Base-by-base conservation (phyloP, 176 grass and related monocot species). In the Raddia guianensis region DNA sequence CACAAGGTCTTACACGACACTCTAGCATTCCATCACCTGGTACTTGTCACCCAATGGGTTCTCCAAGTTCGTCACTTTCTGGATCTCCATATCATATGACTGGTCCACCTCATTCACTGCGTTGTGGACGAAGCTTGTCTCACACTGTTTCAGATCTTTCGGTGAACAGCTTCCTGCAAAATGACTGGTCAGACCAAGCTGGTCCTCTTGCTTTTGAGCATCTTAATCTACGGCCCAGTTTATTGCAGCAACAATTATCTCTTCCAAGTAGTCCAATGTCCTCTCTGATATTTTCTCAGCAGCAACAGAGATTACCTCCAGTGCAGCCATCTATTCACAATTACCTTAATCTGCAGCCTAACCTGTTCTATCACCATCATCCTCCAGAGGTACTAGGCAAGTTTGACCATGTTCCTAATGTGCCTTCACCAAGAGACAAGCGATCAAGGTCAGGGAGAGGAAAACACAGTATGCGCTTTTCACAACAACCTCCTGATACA, bases 21-120 rank as follows among this genome's bases (percentile, higher is more conserved):
- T 82, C 88, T 7, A 98, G 96, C 84, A 93, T 98, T 75, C 96
- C 96, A 45, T 93, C 92, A 80, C 92, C 82, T 61, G 80, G 70
- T 85, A 47, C 82, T 88, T 88, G 84, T 51, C 82, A 74, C 54
- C 96, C 89, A 55, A 85, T 93, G 76, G 57, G 87, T 70, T 73
- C 85, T 73, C 85, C 88, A 56, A 87, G 84, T 93, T 73, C 87
- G 15, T 87, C 84, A 0, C 66, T 89, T 94, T 72, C 86, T 82
- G 86, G 81, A 72, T 82, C 86, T 62, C 83, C 84, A 68, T 80
- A 79, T 75, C 84, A 94, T 78, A 90, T 93, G 65, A 34, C 69
- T 72, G 82, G 88, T 87, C 76, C 81, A 72, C 77, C 86, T 86
- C 84, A 81, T 87, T 84, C 90, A 78, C 79, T 93, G 50, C 88